Base-by-base conservation (phyloP, 1,284 basidiomycete species). In the Blastosporella zonata region DNA sequence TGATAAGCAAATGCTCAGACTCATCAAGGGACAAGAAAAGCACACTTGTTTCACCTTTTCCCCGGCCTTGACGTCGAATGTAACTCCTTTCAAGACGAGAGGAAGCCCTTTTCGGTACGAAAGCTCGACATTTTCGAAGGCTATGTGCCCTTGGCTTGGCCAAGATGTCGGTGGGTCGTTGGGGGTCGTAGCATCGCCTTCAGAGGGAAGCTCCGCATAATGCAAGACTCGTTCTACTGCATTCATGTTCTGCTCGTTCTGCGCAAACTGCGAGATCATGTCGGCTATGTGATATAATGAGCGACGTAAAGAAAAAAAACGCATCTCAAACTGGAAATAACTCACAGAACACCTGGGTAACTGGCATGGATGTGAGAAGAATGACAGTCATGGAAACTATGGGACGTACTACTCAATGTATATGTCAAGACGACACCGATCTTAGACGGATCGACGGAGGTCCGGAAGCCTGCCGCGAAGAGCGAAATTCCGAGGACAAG, bases 31-130 rank as follows among this genome's bases (percentile, higher is more conserved):
- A 9, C 2, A 10, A 34, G 12, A 20, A 28, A 15, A 27, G 10
- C 9, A 45, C 6, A 39, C 9, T 12, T 33, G 23, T 34, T 53
- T 13, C 48, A 80, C 81, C 67, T 91, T 89, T 63, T 89, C 81
- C 1, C 89, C 87, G 2, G 84, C 72, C 46, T 74, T 73, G 50
- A 90, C 69, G 12, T 73, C 59, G 59, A 92, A 85, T 44, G 66
- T 78, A 17, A 92, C 72, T 21, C 74, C 76, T 57, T 84, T 82
- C 38, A 93, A 67, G 0, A 92, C 89, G 17, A 83, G 69, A 0
- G 90, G 89, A 4, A 91, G 70, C 5, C 85, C 86, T 33, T 77
- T 69, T 0, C 87, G 79, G 60, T 93, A 93, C 1, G 81, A 69
- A 48, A 90, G 68, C 29, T 75, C 67, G 7, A 90, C 79, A 49